Evolutionary conservation across 257 asterid genomes (phyloP), one percentile per base, ranked within the genome.

Genomic region (Ajuga chamaepitys): DNA sequence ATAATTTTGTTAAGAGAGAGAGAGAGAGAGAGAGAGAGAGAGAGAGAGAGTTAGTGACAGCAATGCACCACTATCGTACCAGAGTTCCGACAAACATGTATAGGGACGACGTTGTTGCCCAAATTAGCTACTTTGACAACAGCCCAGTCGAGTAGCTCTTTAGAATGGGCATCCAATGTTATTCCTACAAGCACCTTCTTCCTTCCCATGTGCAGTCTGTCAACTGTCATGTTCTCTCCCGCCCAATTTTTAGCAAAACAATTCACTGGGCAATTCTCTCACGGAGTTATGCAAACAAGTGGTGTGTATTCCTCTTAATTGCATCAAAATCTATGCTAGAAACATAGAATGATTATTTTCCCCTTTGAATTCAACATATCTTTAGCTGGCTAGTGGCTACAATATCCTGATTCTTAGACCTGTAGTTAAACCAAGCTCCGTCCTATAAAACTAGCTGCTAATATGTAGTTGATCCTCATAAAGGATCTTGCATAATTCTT

Each of bases 81-180:
- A 37, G 95, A 81, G 64, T 78, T 82, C 70, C 82, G 67, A 80
- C 95, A 85, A 69, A 94, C 87, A 70, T 90, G 98, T 75, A 94
- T 55, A 8, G 98, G 98, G 60, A 84, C 70, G 3, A 94, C 93
- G 11, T 59, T 68, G 67, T 90, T 95, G 40, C 99, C 98, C 0
- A 88, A 79, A 64, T 85, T 80, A 34, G 96, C 95, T 20, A 86
- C 94, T 77, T 88, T 94, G 56, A 84, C 83, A 71, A 94, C 20
- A 26, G 98, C 95, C 99, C 96, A 90, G 71, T 91, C 92, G 44
- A 94, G 72, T 75, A 94, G 71, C 80, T 88, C 96, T 57, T 67
- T 80, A 30, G 83, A 76, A 58, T 79, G 82, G 3, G 70, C 82
- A 68, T 94, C 99, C 46, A 90, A 80, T 60, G 85, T 74, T 60